Evolutionary conservation across 75 land plant genomes (phyloP).

Genomic region (Picea glauca): DNA sequence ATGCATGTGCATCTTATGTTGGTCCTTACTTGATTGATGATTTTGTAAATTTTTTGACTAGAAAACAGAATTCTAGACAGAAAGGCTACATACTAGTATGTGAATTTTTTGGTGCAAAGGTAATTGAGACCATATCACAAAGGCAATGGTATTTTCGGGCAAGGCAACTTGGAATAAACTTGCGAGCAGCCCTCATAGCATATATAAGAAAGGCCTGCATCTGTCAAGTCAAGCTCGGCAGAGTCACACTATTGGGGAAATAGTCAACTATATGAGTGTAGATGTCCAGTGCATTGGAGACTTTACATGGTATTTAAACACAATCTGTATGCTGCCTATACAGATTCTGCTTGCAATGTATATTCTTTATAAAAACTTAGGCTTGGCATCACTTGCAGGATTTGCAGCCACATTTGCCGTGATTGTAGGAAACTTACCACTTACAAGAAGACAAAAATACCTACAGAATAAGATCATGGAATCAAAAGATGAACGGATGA

Average conservation of each 20-base stretch:
- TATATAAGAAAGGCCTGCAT: slow-evolving; percentile 64
- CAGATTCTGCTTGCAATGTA: slow-evolving; percentile 63
- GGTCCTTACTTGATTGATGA: slow-evolving; percentile 89
- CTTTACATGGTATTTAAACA: slow-evolving; percentile 62
- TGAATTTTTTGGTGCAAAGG: slow-evolving; percentile 54
- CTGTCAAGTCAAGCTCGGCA: slow-evolving; percentile 68
- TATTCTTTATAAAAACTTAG: slow-evolving; percentile 48
- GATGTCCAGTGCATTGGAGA: slow-evolving; percentile 78
- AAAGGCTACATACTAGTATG: slow-evolving; percentile 54
- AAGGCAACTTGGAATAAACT: slow-evolving; percentile 67
- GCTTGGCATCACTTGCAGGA: slow-evolving; percentile 58
- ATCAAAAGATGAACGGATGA: slow-evolving; percentile 52
- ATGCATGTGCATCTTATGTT: slow-evolving; percentile 57
- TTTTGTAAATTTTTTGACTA: slow-evolving; percentile 52
- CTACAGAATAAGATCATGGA: slow-evolving; percentile 74
- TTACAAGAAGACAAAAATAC: slow-evolving; percentile 52
- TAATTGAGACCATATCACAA: slow-evolving; percentile 52
- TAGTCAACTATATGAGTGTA: slow-evolving; percentile 89
- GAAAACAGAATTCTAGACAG: slow-evolving; percentile 13
- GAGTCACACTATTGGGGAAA: slow-evolving; percentile 77
- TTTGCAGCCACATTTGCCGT: slow-evolving; percentile 60
- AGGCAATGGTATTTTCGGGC: slow-evolving; percentile 87
- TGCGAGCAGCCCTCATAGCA: slow-evolving; percentile 69
- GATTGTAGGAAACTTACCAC: slow-evolving; percentile 60
- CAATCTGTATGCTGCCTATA: slow-evolving; percentile 71